Evolutionary conservation across 192 early-diverging fungal species (phyloP).

Genomic region (Glomus cerebriforme): DNA sequence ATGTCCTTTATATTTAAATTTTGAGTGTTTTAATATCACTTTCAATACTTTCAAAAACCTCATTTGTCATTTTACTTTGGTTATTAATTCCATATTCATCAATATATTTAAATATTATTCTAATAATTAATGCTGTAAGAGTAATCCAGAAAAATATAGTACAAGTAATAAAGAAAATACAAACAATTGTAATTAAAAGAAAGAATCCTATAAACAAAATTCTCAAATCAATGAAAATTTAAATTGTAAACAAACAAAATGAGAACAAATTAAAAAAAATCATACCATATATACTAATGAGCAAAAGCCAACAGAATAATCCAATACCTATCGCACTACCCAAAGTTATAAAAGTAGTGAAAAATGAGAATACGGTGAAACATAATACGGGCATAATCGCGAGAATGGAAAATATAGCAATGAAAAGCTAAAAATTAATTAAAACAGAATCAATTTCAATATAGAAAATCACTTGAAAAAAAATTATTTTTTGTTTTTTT

Average conservation of each 20-base stretch:
- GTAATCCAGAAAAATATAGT: neutral
- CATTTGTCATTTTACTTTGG: neutral
- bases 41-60: neutral
- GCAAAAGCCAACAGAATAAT: neutral
- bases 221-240: neutral
- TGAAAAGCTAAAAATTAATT: neutral
- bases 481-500: too few relatives aligned
- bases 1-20: too few relatives aligned
- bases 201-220: neutral
- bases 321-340: neutral
- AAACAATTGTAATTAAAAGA: neutral
- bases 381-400: neutral
- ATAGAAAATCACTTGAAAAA: too few relatives aligned
- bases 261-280: neutral
- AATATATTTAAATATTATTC: neutral
- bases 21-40: too few relatives aligned
- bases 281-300: neutral
- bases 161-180: neutral
- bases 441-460: too few relatives aligned
- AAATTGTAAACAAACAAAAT: neutral
- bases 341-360: neutral
- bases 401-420: neutral
- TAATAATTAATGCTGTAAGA: neutral
- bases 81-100: neutral
- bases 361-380: neutral